Percentiles rank a stretch among this genome's conserved stretches.
Evolutionary conservation across 202 grass and related monocot genomes (phyloP).

Genomic region (Miscanthus sacchariflorus): DNA sequence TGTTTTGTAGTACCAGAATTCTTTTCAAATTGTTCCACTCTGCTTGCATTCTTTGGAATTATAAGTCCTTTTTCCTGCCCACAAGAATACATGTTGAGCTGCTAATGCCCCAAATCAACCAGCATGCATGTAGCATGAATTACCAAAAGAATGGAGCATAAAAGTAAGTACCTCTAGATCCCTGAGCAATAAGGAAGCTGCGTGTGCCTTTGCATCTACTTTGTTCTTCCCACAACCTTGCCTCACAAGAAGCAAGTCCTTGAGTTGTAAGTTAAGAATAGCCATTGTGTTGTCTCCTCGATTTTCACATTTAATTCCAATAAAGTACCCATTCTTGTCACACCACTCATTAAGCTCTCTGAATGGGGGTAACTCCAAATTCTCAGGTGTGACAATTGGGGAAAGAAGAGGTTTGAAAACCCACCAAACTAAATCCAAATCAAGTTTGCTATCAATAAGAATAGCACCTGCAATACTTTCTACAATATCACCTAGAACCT

Average conservation of each 20-base stretch:
- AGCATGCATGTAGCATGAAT: slow-evolving; percentile 11
- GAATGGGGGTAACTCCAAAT: slow-evolving; percentile 67
- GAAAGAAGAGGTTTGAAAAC: slow-evolving; percentile 79
- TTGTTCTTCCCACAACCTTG: slow-evolving; percentile 61
- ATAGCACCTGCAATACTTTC: slow-evolving; percentile 93
- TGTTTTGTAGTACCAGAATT: slow-evolving; percentile 35
- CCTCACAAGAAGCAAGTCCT: slow-evolving; percentile 61
- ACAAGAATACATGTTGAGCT: slow-evolving; percentile 42
- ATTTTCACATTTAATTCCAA: slow-evolving; percentile 61
- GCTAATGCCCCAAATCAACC: slow-evolving; percentile 12
- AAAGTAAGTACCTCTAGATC: slow-evolving; percentile 76
- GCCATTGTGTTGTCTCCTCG: slow-evolving; percentile 66
- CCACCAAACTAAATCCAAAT: slow-evolving; percentile 73
- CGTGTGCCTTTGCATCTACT: slow-evolving; percentile 70
- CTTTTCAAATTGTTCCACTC: slow-evolving; percentile 47
- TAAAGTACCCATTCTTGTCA: slow-evolving; percentile 73
- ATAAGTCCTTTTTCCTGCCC: slow-evolving; percentile 64
- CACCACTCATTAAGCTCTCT: slow-evolving; percentile 72
- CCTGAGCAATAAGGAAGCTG: slow-evolving; percentile 75
- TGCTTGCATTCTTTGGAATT: slow-evolving; percentile 60
- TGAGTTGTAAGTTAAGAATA: slow-evolving; percentile 63
- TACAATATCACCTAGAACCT: slow-evolving; percentile 96
- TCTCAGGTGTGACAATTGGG: slow-evolving; percentile 94
- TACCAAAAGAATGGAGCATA: slow-evolving; percentile 37
- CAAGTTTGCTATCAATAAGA: slow-evolving; percentile 86